Evolutionary conservation across 495 filamentous ascomycete species (phyloP), one percentile per base, ranked within the genome.

Genomic region (Penicillium simplicissimum): DNA sequence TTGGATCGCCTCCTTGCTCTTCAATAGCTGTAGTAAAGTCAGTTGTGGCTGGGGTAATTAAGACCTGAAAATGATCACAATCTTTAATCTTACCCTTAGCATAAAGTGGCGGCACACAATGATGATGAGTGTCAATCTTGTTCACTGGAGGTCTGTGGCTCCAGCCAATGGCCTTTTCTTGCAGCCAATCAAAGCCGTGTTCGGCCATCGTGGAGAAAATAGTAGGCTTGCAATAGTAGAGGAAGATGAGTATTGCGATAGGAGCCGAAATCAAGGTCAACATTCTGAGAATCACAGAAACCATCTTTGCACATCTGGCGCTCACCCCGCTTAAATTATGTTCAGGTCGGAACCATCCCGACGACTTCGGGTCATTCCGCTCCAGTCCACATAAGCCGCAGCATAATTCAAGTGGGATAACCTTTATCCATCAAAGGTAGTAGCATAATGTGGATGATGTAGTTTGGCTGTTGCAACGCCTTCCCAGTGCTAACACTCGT

Each of bases 71-170:
- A n/a, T n/a, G n/a, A 25, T 17, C 25, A 13, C 6, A 40, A 9
- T 9, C 47, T 17, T 9, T 2, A 9, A 58, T 42, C 64, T 54
- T 54, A 79, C 79, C 75, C 60, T 75, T 60, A 9, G 66, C 66
- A 59, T 77, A 80, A 55, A 77, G 76, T 1, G 71, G 56, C 7
- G 78, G 74, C 3, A 79, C 71, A 58, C 71, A 69, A 56, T 82
- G 79, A 58, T 80, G 78, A 58, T 80, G 79, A n/a, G 78, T 72
- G 56, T 81, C 79, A 51, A 81, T 69, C 55, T 73, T 75, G 40
- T 66, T 67, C 3, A 66, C 47, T 15, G 60, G 58, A 15, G 68
- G 68, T 8, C 13, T 31, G 51, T 65, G 57, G 35, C 31, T 60
- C 68, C 66, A 71, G 21, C 52, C 63, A 8, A 67, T 52, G 6